Base-by-base conservation (phyloP, 108 stramenopile genomes). In the Cyclostephanos tholiformis region DNA sequence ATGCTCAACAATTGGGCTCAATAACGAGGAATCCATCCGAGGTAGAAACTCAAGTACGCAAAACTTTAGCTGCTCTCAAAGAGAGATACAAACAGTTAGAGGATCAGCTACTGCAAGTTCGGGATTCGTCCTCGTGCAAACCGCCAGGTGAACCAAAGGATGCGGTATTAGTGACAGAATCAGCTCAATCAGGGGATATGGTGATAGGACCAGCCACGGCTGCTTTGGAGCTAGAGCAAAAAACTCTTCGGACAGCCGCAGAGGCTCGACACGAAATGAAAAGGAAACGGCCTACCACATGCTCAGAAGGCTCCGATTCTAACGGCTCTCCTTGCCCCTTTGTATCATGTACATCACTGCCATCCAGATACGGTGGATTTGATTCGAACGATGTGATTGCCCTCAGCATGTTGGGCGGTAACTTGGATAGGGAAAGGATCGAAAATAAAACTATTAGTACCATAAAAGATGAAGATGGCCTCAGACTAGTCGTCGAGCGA, bases 81-180 rank as follows among this genome's bases (percentile, higher is more conserved):
- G 77, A 71, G 27, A 75, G 89, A 46, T 91, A 91, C 57, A 63
- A 66, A 12, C 65, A 88, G 46, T 67, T 95, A 36, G 90, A 95
- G 49, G 67, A 41, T 20, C 80, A 74, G 23, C 64, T 92, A 19
- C 64, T 73, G 44, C 75, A 71, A 65, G 67, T 52, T 52, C 60
- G 60, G 59, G 46, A 51, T n/a, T 36, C 72, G 5, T 16, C 32
- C 53, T 57, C 27, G 19, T 39, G 38, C n/a, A 63, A 41, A 35
- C 7, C 16, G 11, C 51, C 51, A 55, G 46, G 6, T 26, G 25
- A 26, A 38, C 11, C 38, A 48, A 44, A 44, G 0, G 25, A 65
- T 6, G 12, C 9, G n/a, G 46, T 13, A 25, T 14, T 23, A 14
- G 0, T 2, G 13, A 0, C 44, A 17, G 44, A 46, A 14, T 4